These are phyloP conservation scores for Nannochloropsis oceanica DNA, from an alignment of 108 stramenopile genomes.

Conservation along the genomic window DNA sequence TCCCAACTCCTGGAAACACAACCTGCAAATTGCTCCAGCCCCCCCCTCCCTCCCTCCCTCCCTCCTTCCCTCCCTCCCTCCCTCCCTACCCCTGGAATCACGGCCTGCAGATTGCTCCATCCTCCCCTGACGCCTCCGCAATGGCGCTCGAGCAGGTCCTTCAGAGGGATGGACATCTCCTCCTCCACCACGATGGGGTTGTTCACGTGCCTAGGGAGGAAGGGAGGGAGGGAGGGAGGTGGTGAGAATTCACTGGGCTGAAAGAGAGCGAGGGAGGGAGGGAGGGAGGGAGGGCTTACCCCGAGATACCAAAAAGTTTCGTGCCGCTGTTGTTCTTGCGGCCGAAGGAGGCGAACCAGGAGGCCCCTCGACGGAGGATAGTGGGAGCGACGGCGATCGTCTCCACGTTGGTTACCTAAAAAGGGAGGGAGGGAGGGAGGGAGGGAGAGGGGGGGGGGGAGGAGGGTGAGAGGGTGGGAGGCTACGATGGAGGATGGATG, in stretches of 20 bases:
- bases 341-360: constrained; percentile 93
- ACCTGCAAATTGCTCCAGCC: too few relatives aligned
- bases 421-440: constrained; percentile 67
- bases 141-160: constrained; percentile 94
- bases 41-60: too few relatives aligned
- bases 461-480: background rate
- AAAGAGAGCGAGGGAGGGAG: too few relatives aligned
- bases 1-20: too few relatives aligned
- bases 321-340: constrained; percentile 92
- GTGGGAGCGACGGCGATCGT: constrained; percentile 96
- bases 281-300: too few relatives aligned
- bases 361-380: constrained; percentile 86
- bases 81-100: too few relatives aligned
- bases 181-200: constrained; percentile 98
- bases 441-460: background rate
- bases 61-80: too few relatives aligned
- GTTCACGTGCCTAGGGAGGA: constrained; percentile 98
- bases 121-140: constrained; percentile 98
- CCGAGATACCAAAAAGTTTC: constrained; percentile 96
- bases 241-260: too few relatives aligned
- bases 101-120: constrained; percentile 92
- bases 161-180: constrained; percentile 95
- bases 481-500: background rate
- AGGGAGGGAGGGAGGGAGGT: too few relatives aligned
- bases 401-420: constrained; percentile 99